Percentiles rank a stretch among this genome's conserved stretches.
These are phyloP conservation scores for Chaetothyriales sp. DNA, from an alignment of 2,329 filamentous ascomycete genomes.

Conservation along the genomic window DNA sequence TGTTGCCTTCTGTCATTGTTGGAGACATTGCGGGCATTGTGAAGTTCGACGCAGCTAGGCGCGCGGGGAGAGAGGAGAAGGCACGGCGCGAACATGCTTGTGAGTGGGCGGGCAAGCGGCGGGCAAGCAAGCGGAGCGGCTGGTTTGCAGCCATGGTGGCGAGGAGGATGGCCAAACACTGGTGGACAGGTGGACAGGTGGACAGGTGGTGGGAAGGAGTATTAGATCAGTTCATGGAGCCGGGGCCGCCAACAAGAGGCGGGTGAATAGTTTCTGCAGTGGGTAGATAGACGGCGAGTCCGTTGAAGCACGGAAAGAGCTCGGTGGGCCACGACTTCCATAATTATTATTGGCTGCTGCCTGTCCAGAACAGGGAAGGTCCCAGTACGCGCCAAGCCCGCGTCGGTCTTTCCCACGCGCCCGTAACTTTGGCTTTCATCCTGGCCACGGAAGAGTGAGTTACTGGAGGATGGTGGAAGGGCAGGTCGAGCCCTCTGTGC, in stretches of 20 bases:
- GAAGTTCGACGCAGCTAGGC: conserved; percentile 65
- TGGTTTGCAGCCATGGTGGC: conserved; percentile 14
- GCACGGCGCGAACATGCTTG: conserved; percentile 9
- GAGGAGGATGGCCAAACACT: not conserved
- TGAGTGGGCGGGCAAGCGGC: conserved; percentile 10
- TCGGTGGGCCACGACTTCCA: conserved; percentile 1
- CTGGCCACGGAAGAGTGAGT: not conserved
- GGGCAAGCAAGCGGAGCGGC: conserved; percentile 13
- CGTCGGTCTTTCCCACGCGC: conserved; percentile 18
- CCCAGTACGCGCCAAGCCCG: conserved; percentile 16
- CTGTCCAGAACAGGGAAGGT: conserved; percentile 15
- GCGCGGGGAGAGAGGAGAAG: conserved; percentile 9
- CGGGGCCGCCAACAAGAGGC: not conserved
- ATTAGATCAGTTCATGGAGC: not conserved
- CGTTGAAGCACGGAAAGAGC: not conserved
- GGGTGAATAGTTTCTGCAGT: not conserved
- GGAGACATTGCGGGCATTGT: conserved; percentile 83
- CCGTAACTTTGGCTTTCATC: conserved; percentile 14
- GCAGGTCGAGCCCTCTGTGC: not conserved
- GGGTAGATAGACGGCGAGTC: conserved; percentile 8
- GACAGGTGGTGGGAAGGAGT: not conserved
- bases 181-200: not conserved
- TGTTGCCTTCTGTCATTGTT: conserved; percentile 89
- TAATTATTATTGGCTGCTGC: conserved; percentile 13
- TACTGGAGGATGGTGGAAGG: not conserved